Evolutionary conservation across 2,329 filamentous ascomycete species (phyloP), one percentile per base, ranked within the genome.

Genomic region (Fusarium sp.): DNA sequence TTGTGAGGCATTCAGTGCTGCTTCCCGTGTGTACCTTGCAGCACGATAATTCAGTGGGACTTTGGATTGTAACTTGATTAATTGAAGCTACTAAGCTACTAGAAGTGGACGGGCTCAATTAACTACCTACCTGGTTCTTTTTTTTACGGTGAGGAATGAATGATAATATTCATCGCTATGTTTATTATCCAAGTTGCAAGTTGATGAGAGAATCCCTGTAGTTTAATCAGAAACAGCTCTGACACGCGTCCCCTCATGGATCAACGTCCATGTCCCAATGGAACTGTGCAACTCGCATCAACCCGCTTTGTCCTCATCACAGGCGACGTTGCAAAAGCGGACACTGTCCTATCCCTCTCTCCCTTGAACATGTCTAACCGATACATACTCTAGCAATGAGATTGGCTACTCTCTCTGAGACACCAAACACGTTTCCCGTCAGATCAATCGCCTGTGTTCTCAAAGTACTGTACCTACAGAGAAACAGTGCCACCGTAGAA

Each of bases 181-280:
- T n/a, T 6, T 54, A 26, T 38, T 22, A 10, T n/a, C 51, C 36
- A 41, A 55, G 54, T 50, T 51, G 45, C 24, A 70, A 65, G 58
- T 52, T 52, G 56, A 50, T 34, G 24, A 47, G 42, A 26, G 50
- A 36, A 57, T 36, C 60, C 68, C 47, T 68, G 57, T 6, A 52
- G 4, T 6, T 51, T 41, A 67, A 73, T 64, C 60, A 73, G 69
- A 70, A 76, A 77, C 66, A 32, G 32, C 67, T 73, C 64, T 74
- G 75, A 77, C 75, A 77, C 75, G 75, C 75, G 75, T 77, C 75
- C 66, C 41, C 42, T 56, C 63, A 67, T 72, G 72, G 66, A 66
- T 59, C 20, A 36, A 36, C 1, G 34, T 36, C 34, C 17, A 50
- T 55, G 18, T 66, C 62, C 55, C 55, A 68, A 72, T 69, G 63